A percentile compares a stretch with the other conserved stretches of the same genome.
Conservation (phyloP, 2,329 filamentous ascomycete genomes). For the Chaetomium strumarium region DNA sequence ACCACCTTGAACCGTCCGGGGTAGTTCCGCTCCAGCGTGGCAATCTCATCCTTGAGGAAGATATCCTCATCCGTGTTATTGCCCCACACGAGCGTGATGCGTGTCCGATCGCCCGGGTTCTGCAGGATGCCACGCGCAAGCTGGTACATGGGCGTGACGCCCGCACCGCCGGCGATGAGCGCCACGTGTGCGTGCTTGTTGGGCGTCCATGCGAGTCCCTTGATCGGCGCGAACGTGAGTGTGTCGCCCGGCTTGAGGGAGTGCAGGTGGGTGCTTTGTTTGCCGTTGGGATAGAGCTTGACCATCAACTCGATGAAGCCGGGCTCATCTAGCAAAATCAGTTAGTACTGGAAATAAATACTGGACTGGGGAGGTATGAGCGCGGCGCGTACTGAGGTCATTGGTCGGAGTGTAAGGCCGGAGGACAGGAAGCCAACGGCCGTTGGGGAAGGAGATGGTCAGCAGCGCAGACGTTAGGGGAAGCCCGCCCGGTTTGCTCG, state of each 20-base stretch:
- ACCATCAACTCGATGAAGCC: constrained; percentile 60
- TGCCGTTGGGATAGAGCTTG: constrained; percentile 62
- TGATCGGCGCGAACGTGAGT: constrained; percentile 52
- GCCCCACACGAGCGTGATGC: constrained; percentile 59
- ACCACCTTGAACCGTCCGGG: constrained; percentile 51
- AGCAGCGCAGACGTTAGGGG: constrained; percentile 51
- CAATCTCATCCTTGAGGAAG: constrained; percentile 50
- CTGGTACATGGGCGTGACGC: constrained; percentile 66
- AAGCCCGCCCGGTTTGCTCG: constrained; percentile 43
- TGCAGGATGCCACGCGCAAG: constrained; percentile 56
- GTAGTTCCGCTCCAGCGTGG: constrained; percentile 41
- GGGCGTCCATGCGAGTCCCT: constrained; percentile 48
- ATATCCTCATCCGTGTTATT: constrained; percentile 61
- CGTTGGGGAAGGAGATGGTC: constrained; percentile 53
- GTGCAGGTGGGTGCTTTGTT: constrained; percentile 61
- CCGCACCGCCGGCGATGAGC: constrained; percentile 64
- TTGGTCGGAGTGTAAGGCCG: constrained; percentile 63
- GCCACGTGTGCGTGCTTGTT: constrained; percentile 48
- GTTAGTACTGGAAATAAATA: background rate
- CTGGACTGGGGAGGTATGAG: background rate
- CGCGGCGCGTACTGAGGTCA: constrained; percentile 36
- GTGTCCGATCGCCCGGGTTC: constrained; percentile 56
- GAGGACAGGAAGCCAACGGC: constrained; percentile 51
- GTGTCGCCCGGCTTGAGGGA: constrained; percentile 55
- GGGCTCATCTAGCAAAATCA: constrained; percentile 39